Base-by-base conservation (phyloP, 169 alveolate species). In the Eimeria falciformis region DNA sequence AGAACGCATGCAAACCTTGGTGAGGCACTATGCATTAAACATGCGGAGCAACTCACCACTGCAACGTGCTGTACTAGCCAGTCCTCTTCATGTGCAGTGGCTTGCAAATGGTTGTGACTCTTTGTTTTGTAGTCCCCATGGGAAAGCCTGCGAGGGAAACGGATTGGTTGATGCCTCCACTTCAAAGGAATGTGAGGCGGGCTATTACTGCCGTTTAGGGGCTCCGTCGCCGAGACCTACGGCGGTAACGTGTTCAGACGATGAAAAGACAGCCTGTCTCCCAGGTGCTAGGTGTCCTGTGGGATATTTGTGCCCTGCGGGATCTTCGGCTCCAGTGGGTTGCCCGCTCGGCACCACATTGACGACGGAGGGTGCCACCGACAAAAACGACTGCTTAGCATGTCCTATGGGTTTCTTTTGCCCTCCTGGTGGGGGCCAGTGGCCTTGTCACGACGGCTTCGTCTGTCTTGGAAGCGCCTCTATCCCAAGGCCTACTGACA, bases 221-320 rank as follows among this genome's bases (percentile, higher is more conserved):
- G 91, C 91, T 12, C 23, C 91, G 3, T 62, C 79, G 23, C 47
- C 29, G 23, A 62, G 58, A 12, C 77, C 79, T 11, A 82, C 91
- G 25, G 79, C 33, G 55, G 21, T 68, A 3, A n/a, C 79, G n/a
- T 62, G 77, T 46, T 45, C 27, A 58, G 79, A 33, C 37, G 79
- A 82, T 11, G 79, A 37, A 9, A 40, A n/a, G 33, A 55, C 77
- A 23, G 91, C 85, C 17, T 66, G 86, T 17, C 84, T 86, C 62
- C 84, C 92, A 47, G 92, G 86, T 0, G 40, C 91, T 29, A 92
- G 93, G 68, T 95, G 96, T 37, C 93, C 92, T 12, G 68, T 18
- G 47, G 96, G 96, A 21, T 62, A 55, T 5, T 95, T 90, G 78
- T 89, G 95, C 29, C 95, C 95, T 29, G 17, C 55, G 14, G 95